These are phyloP conservation scores for Botrytis byssoidea DNA, from an alignment of 2,329 filamentous ascomycete genomes.

Conservation along the genomic window DNA sequence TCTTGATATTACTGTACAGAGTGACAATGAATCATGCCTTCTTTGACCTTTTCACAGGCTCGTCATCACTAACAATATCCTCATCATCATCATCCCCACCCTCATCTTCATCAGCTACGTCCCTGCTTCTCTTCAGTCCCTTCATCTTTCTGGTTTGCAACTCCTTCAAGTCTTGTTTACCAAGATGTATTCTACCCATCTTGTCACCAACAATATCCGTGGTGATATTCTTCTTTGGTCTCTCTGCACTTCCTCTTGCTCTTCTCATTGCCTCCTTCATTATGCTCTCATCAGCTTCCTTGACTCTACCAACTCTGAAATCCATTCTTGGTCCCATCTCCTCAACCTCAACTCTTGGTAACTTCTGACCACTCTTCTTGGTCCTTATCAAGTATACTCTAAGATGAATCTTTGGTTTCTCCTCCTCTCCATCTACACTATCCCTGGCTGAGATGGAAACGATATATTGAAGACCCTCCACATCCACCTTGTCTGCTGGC, in stretches of 20 bases:
- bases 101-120: slow-evolving; percentile 55
- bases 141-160: slow-evolving; percentile 99
- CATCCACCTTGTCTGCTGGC: slow-evolving; percentile 76
- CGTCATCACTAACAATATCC: slow-evolving; percentile 44
- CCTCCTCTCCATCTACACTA: slow-evolving; percentile 45
- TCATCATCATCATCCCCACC: slow-evolving; percentile 49
- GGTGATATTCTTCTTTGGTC: slow-evolving; percentile 93
- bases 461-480: slow-evolving; percentile 91
- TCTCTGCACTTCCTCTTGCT: slow-evolving; percentile 70
- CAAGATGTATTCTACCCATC: slow-evolving; percentile 87
- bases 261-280: slow-evolving; percentile 91
- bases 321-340: slow-evolving; percentile 95
- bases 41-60: slow-evolving; percentile 37
- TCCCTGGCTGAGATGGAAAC: slow-evolving; percentile 79
- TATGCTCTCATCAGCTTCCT: slow-evolving; percentile 73
- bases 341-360: slow-evolving; percentile 89
- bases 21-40: slow-evolving; percentile 26
- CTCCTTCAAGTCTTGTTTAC: slow-evolving; percentile 81
- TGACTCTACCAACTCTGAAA: slow-evolving; percentile 78
- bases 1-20: slow-evolving; percentile 24
- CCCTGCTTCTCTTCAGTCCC: slow-evolving; percentile 82
- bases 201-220: slow-evolving; percentile 94
- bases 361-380: slow-evolving; percentile 78
- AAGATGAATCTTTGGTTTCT: slow-evolving; percentile 60
- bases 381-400: slow-evolving; percentile 85